Conservation (phyloP, 768 basidiomycete genomes). For the Mycena polygramma region DNA sequence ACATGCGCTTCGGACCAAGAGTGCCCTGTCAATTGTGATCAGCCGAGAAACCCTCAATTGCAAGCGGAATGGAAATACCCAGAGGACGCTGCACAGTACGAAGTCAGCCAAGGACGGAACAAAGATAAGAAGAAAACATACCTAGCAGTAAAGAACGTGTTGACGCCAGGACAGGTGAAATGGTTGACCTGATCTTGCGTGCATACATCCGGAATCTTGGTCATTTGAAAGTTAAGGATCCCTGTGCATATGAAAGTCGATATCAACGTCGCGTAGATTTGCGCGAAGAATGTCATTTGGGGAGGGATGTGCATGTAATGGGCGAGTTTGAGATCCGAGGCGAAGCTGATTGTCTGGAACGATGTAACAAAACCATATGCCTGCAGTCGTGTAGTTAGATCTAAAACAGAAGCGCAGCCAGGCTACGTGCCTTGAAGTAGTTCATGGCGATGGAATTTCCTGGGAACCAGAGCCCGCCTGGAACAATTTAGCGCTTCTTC, state of each 20-base stretch:
- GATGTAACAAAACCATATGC: conserved; percentile 48
- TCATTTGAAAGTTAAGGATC: conserved; percentile 47
- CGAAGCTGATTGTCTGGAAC: conserved; percentile 44
- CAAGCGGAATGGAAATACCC: conserved; percentile 10
- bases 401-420: no score
- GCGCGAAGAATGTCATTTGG: conserved; percentile 48
- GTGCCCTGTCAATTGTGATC: conserved; percentile 31
- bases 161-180: conserved; percentile 51
- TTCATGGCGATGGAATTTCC: conserved; percentile 51
- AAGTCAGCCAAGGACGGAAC: conserved; percentile 24
- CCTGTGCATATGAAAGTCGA: conserved; percentile 45
- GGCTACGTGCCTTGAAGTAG: conserved; percentile 42
- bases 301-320: conserved; percentile 50
- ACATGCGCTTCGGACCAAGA: conserved; percentile 52
- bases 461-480: conserved; percentile 42
- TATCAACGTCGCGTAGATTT: conserved; percentile 50
- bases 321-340: conserved; percentile 47
- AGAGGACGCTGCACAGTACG: conserved; percentile 11
- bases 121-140: conserved; percentile 40
- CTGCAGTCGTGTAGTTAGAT: conserved; percentile 27
- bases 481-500: background rate
- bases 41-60: conserved; percentile 9
- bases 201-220: conserved; percentile 49
- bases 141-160: conserved; percentile 56
- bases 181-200: conserved; percentile 45